Base-by-base conservation (phyloP, 2,329 filamentous ascomycete genomes). In the Pleomassaria siparia region DNA sequence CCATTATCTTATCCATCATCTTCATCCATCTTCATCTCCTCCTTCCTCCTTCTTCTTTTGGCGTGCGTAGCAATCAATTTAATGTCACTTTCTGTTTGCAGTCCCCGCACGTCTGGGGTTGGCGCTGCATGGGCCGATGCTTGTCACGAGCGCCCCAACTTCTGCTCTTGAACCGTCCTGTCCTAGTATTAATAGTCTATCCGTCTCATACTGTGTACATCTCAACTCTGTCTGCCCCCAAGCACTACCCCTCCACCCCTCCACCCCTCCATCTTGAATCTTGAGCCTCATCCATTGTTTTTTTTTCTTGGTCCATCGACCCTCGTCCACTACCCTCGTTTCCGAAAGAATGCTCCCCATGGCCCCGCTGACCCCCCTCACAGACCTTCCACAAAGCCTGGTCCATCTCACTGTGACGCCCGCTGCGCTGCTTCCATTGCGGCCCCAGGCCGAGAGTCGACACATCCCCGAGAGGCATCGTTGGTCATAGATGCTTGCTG, bases 301-400 rank as follows among this genome's bases (percentile, higher is more conserved):
- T 40, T 16, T 37, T 37, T 12, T 39, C 7, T 37, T 37, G 37
- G 26, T 30, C 6, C 16, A 29, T 43, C 10, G 12, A 3, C 33
- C 26, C 11, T 21, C 26, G 6, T 13, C 15, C 55, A 52, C n/a
- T 20, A 22, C 54, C 21, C 25, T 8, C 25, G 8, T 30, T 22
- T 4, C 16, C 37, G 13, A 21, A 26, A 40, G 13, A 18, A 40
- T 40, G 37, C 37, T 26, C 24, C 18, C 20, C 11, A 18, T 47
- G 54, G 54, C 51, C 55, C 56, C 60, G 58, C 63, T 66, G 58
- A 66, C 60, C 50, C 33, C n/a, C 42, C 43, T 47, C 51, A 26
- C 62, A 66, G 60, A 59, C 51, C 50, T 40, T 52, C 51, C 43
- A 54, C 50, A 44, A 53, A 48, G 25, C 37, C 16, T 40, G 37